Evolutionary conservation across 805 yeast species (phyloP).

Genomic region (Starmerella lactis-condensi): DNA sequence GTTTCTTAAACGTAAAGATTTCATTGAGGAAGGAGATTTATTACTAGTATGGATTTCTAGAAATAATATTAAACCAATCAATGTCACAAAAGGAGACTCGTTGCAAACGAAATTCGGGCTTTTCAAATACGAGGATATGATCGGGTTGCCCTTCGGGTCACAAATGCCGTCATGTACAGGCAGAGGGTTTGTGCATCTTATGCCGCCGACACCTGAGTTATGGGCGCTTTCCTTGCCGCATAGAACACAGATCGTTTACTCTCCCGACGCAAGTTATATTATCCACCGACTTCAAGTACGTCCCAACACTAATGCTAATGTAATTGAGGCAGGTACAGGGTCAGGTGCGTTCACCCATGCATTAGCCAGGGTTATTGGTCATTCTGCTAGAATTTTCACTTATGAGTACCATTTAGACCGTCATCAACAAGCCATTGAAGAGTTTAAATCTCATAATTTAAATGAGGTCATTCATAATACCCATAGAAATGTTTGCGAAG

Average conservation of each 20-base stretch:
- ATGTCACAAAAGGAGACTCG: constrained; percentile 36
- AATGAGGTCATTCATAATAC: constrained; percentile 42
- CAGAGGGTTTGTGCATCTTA: constrained; percentile 63
- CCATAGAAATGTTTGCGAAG: constrained; percentile 80
- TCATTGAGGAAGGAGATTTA: constrained; percentile 51
- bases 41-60: constrained; percentile 76
- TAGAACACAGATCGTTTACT: constrained; percentile 91
- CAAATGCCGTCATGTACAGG: constrained; percentile 54
- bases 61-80: constrained; percentile 57
- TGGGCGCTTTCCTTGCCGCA: constrained; percentile 96
- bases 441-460: constrained; percentile 58
- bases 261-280: constrained; percentile 86
- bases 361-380: constrained; percentile 52
- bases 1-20: background rate
- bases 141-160: constrained; percentile 64
- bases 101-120: constrained; percentile 80
- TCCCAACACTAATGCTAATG: constrained; percentile 46
- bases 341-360: constrained; percentile 92
- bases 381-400: constrained; percentile 50
- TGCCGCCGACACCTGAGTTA: constrained; percentile 85
- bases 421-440: constrained; percentile 56
- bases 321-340: constrained; percentile 96
- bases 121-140: constrained; percentile 68
- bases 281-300: constrained; percentile 60
- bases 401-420: constrained; percentile 85